Conservation (phyloP, 441 rosid species). For the Metrosideros polymorpha region DNA sequence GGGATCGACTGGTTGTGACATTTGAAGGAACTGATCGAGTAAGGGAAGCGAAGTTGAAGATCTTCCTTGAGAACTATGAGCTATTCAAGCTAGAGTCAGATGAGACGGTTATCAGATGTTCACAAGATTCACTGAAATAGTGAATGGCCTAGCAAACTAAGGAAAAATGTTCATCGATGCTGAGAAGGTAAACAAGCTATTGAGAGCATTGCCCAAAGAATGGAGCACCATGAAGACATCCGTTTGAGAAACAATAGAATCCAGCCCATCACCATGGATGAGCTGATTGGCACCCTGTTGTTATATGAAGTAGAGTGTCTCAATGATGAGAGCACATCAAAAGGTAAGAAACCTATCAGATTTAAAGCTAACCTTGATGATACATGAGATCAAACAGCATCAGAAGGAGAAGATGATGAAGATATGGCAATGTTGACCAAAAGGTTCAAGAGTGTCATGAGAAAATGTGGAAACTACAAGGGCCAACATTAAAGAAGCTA, state of each 20-base stretch:
- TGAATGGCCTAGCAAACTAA: background rate
- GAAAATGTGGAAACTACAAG: background rate
- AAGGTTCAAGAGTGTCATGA: background rate
- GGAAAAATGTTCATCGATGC: background rate
- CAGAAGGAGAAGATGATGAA: background rate
- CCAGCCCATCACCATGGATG: background rate
- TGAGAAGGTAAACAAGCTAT: background rate
- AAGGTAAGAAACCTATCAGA: too few relatives aligned
- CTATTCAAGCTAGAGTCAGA: background rate
- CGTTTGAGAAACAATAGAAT: background rate
- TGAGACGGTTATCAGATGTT: background rate
- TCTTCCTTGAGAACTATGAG: background rate
- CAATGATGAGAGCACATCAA: too few relatives aligned
- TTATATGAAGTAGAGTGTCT: too few relatives aligned
- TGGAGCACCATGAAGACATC: background rate
- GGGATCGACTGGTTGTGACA: background rate
- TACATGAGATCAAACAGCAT: too few relatives aligned
- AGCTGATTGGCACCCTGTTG: too few relatives aligned
- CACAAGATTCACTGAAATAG: background rate
- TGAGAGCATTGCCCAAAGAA: background rate
- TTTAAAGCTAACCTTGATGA: too few relatives aligned
- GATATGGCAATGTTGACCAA: background rate
- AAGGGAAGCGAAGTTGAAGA: background rate
- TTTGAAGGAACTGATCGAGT: background rate
- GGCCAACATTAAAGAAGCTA: background rate